Base-by-base conservation (phyloP, 306 rosid species). In the Trifolium fragiferum region DNA sequence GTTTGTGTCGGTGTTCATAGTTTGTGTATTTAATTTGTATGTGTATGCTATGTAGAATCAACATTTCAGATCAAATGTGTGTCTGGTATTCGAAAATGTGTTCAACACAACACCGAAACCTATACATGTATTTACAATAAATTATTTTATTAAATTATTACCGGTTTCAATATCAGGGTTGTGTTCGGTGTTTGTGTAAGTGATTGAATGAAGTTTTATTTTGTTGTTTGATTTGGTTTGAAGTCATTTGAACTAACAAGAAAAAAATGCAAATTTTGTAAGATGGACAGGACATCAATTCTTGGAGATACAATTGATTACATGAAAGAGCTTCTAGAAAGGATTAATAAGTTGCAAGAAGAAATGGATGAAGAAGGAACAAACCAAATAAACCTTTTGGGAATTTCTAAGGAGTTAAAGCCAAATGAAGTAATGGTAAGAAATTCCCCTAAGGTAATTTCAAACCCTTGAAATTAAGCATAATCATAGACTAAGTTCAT, bases 251-350 rank as follows among this genome's bases (percentile, higher is more conserved):
- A 77, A 75, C 66, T 80, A 25, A 80, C 75, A 70, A 16, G 76
- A 63, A 33, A 63, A 33, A 64, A 64, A 49, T 72, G 33, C 65
- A 66, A 43, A 25, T 64, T 32, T 58, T 68, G 14, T 51, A 76
- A 94, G 98, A 94, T 94, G 98, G 97, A 94, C 87, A 94, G 98
- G 81, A 90, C 98, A 27, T 91, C 98, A 64, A 94, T 94, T 78
- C 97, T 94, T 59, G 98, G 98, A 76, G 98, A 94, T 62, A 88
- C 98, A 54, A 94, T 94, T 76, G 98, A 94, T 72, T 94, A 94
- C 78, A 87, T 94, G 93, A 94, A 94, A 68, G 97, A 94, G 93
- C 98, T 94, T 76, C 70, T 88, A 64, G 94, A 94, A 69, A 89
- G 91, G 84, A 90, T 94, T 76, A 86, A 77, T 10, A 88, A 90